Evolutionary conservation across 2,329 filamentous ascomycete genomes (phyloP).

Genomic region (Thielaviopsis musarum): DNA sequence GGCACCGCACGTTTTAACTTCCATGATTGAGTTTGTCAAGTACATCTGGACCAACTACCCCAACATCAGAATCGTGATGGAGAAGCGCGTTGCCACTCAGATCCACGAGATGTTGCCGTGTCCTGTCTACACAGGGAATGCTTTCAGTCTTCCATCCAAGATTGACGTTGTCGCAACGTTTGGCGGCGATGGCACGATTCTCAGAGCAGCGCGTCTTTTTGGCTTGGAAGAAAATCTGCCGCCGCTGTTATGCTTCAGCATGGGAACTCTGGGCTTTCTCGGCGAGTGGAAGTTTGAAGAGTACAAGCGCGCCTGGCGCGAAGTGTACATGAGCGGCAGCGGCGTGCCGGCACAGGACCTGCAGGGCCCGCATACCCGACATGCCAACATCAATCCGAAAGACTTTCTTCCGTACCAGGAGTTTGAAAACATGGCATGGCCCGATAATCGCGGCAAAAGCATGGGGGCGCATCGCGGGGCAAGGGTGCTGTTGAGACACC

Average conservation of each 20-base stretch:
- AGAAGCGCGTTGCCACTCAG: slow-evolving; percentile 54
- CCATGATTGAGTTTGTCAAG: slow-evolving; percentile 40
- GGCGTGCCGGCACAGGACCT: slow-evolving; percentile 31
- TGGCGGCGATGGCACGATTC: slow-evolving; percentile 81
- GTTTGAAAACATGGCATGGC: slow-evolving; percentile 34
- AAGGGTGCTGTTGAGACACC: slow-evolving; percentile 70
- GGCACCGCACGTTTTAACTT: slow-evolving; percentile 33
- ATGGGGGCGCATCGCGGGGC: slow-evolving; percentile 60
- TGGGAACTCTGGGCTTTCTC: slow-evolving; percentile 88
- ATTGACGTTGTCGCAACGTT: slow-evolving; percentile 81
- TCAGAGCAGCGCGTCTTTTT: slow-evolving; percentile 61
- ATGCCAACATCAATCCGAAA: slow-evolving; percentile 16
- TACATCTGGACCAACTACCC: slow-evolving; percentile 71
- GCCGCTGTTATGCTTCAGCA: slow-evolving; percentile 85
- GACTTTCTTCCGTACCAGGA: background rate
- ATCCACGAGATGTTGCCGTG: slow-evolving; percentile 56
- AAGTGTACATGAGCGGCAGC: slow-evolving; percentile 71
- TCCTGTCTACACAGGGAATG: slow-evolving; percentile 48
- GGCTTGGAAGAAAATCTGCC: slow-evolving; percentile 68
- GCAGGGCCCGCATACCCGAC: slow-evolving; percentile 24
- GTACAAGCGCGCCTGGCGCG: slow-evolving; percentile 79
- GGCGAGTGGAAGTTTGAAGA: slow-evolving; percentile 94
- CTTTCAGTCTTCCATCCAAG: slow-evolving; percentile 50
- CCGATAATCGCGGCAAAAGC: slow-evolving; percentile 58
- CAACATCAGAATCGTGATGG: slow-evolving; percentile 65